A percentile compares a stretch with the other conserved stretches of the same genome.
These are phyloP conservation scores for Apiospora kogelbergensis DNA, from an alignment of 2,329 filamentous ascomycete genomes.

Conservation along the genomic window DNA sequence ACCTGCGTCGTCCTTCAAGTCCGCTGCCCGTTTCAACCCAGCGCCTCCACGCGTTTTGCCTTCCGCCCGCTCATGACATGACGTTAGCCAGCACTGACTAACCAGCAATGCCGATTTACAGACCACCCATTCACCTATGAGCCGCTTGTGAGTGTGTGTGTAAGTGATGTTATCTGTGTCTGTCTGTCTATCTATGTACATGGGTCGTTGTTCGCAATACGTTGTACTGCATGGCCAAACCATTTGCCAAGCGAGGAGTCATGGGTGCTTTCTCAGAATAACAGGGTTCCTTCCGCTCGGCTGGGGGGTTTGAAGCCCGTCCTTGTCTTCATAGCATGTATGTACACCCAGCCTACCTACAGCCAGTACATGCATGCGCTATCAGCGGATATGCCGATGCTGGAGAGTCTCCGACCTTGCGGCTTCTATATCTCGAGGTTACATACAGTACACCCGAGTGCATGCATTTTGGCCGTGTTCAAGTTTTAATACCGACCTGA, in stretches of 20 bases:
- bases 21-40: not conserved
- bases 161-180: not conserved
- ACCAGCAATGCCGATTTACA: not conserved
- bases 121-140: not conserved
- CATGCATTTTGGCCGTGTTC: not conserved
- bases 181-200: not conserved
- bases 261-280: not conserved
- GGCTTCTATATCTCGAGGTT: not conserved
- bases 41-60: not conserved
- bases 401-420: not conserved
- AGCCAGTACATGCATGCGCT: not conserved
- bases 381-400: not conserved
- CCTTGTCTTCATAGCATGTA: not conserved
- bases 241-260: not conserved
- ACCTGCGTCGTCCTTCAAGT: not conserved
- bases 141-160: not conserved
- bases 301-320: not conserved
- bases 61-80: not conserved
- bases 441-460: slow-evolving; percentile 2
- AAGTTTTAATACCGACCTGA: not conserved
- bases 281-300: not conserved
- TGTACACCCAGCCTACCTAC: not conserved
- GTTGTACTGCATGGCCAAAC: not conserved
- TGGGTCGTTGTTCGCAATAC: not conserved
- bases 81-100: not conserved